These are phyloP conservation scores for Chytridiales sp. DNA, from an alignment of 371 early-diverging fungal species.

Conservation along the genomic window DNA sequence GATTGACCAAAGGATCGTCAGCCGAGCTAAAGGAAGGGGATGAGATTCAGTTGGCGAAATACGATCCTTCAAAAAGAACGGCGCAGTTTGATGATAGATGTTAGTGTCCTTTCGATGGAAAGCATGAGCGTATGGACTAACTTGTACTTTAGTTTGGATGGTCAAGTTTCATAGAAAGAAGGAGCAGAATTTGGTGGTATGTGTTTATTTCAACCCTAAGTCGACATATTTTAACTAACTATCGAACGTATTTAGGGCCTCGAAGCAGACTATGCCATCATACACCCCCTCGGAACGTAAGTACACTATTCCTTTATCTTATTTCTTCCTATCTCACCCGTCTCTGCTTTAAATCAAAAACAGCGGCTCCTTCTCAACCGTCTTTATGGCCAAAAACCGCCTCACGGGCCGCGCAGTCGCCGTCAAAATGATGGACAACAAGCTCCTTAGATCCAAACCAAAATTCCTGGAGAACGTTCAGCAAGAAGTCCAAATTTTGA, in stretches of 20 bases:
- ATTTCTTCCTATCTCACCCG: background rate
- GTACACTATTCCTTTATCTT: background rate
- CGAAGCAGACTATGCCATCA: background rate
- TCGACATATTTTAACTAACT: background rate
- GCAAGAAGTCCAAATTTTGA: slow-evolving; percentile 70
- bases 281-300: slow-evolving; percentile 12
- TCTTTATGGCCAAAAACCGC: slow-evolving; percentile 54
- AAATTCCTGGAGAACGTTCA: slow-evolving; percentile 62
- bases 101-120: slow-evolving; percentile 8
- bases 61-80: slow-evolving; percentile 16
- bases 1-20: slow-evolving; percentile 51
- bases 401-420: slow-evolving; percentile 56
- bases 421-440: slow-evolving; percentile 62
- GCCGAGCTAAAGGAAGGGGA: slow-evolving; percentile 63
- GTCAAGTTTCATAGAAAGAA: background rate
- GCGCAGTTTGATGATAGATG: slow-evolving; percentile 27
- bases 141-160: slow-evolving; percentile 6
- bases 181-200: background rate
- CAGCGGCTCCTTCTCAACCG: slow-evolving; percentile 62
- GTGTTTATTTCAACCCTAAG: background rate
- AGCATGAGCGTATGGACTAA: background rate
- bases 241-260: background rate
- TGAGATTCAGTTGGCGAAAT: slow-evolving; percentile 60
- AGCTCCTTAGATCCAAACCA: slow-evolving; percentile 18
- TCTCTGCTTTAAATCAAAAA: background rate